phyloP scores from a whole-genome alignment of 768 basidiomycete species.

The Mycena chlorophos region DNA sequence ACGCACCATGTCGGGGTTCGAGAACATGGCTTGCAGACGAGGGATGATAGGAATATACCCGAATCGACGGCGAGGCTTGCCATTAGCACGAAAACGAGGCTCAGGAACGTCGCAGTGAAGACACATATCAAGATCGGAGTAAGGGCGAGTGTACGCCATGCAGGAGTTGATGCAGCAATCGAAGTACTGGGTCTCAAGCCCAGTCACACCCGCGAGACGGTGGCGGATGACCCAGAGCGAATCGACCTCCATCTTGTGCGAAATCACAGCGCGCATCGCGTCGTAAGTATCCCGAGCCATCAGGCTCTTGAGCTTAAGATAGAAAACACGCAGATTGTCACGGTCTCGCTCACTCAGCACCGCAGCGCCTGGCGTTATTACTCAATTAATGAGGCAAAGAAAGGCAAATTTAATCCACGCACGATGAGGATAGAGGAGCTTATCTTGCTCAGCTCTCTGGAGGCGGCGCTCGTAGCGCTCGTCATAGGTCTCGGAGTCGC shows the following conservation, averaged over 20 bases:
- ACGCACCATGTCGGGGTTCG: constrained; percentile 22
- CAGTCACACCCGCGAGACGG: constrained; percentile 25
- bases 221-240: constrained; percentile 30
- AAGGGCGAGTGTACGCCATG: constrained; percentile 35
- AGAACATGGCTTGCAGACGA: constrained; percentile 31
- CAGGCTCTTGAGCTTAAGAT: not conserved
- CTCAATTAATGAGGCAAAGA: too few relatives aligned
- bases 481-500: too few relatives aligned
- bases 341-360: constrained; percentile 3
- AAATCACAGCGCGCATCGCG: constrained; percentile 27
- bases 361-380: not conserved
- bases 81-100: constrained; percentile 24
- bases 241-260: constrained; percentile 25
- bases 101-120: constrained; percentile 37
- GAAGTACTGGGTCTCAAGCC: too few relatives aligned
- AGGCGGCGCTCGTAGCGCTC: too few relatives aligned
- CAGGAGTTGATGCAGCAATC: constrained; percentile 48
- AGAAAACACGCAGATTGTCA: constrained; percentile 1
- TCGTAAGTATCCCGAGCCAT: constrained; percentile 26
- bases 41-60: constrained; percentile 42
- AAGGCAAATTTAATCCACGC: too few relatives aligned
- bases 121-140: constrained; percentile 31
- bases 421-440: too few relatives aligned
- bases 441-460: too few relatives aligned
- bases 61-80: constrained; percentile 30